A percentile compares a stretch with the other conserved stretches of the same genome.
phyloP scores from a whole-genome alignment of 1,284 basidiomycete species.

The Ceratobasidium sp. region DNA sequence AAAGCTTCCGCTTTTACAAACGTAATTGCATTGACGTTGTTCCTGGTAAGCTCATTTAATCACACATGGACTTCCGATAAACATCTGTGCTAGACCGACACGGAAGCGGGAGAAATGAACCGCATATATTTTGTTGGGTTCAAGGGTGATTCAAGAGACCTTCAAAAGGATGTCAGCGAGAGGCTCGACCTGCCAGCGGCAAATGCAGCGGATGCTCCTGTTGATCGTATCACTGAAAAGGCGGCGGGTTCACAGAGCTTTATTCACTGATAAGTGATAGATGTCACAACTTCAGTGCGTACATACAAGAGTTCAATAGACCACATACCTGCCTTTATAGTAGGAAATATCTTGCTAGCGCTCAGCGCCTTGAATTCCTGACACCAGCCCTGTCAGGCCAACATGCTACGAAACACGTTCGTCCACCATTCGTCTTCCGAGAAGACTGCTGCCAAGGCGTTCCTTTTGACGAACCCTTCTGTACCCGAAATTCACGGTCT shows the following conservation, averaged over 20 bases:
- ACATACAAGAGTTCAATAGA: background rate
- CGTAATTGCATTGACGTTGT: conserved; percentile 77
- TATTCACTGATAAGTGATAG: conserved; percentile 37
- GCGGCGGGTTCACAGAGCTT: conserved; percentile 55
- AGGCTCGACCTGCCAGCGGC: conserved; percentile 78
- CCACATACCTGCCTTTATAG: too few species aligned
- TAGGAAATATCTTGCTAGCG: background rate
- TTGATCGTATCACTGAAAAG: conserved; percentile 73
- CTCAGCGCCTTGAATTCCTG: conserved; percentile 5
- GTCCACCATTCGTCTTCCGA: background rate
- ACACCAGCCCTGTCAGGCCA: background rate
- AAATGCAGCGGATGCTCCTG: conserved; percentile 74
- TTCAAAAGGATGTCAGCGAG: conserved; percentile 69
- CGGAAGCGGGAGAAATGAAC: conserved; percentile 72
- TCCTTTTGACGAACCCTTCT: background rate
- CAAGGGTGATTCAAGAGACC: conserved; percentile 75
- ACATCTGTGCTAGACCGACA: conserved; percentile 66
- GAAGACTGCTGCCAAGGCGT: background rate
- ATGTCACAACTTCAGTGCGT: background rate
- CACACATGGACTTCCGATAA: background rate
- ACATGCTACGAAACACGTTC: background rate
- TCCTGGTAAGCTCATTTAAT: conserved; percentile 71
- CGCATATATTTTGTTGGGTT: conserved; percentile 84
- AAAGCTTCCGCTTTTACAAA: conserved; percentile 80
- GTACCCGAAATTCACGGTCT: background rate